Conservation (phyloP, 108 stramenopile genomes). For the Cyclotella kingstonii region DNA sequence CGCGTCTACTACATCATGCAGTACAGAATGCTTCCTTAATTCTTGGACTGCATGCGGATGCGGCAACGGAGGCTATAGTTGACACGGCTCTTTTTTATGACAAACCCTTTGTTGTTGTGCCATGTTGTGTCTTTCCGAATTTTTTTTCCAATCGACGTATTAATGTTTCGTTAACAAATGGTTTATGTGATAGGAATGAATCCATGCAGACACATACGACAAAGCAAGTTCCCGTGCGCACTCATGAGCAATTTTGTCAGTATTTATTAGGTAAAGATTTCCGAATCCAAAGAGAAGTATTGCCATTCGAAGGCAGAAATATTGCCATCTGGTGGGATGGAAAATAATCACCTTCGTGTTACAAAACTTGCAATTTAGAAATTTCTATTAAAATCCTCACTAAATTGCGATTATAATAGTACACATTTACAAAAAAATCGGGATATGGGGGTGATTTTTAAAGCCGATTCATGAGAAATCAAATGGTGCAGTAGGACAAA, state of each 20-base stretch:
- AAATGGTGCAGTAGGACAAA: too few species aligned
- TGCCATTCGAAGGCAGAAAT: conserved; percentile 73
- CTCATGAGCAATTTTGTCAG: conserved; percentile 78
- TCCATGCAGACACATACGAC: too few species aligned
- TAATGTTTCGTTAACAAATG: conserved; percentile 2
- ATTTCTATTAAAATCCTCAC: too few species aligned
- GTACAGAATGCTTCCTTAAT: conserved; percentile 56
- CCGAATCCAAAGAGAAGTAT: conserved; percentile 25
- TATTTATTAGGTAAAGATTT: conserved; percentile 51
- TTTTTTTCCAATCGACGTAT: conserved; percentile 51
- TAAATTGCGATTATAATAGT: too few species aligned
- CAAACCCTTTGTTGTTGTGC: conserved; percentile 84
- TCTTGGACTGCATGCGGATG: conserved; percentile 84
- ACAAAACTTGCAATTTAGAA: too few species aligned
- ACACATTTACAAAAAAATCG: too few species aligned
- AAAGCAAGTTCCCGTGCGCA: conserved; percentile 58
- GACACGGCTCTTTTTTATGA: conserved; percentile 65
- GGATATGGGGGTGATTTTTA: too few species aligned
- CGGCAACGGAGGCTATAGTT: conserved; percentile 86
- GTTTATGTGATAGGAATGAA: conserved; percentile 1
- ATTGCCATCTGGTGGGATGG: conserved; percentile 52
- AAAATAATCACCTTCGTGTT: too few species aligned
- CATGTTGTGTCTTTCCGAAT: conserved; percentile 87
- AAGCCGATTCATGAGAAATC: too few species aligned
- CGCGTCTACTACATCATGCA: conserved; percentile 11